Evolutionary conservation across 768 basidiomycete species (phyloP), one percentile per base, ranked within the genome.

Genomic region (Tylopilus balloui): DNA sequence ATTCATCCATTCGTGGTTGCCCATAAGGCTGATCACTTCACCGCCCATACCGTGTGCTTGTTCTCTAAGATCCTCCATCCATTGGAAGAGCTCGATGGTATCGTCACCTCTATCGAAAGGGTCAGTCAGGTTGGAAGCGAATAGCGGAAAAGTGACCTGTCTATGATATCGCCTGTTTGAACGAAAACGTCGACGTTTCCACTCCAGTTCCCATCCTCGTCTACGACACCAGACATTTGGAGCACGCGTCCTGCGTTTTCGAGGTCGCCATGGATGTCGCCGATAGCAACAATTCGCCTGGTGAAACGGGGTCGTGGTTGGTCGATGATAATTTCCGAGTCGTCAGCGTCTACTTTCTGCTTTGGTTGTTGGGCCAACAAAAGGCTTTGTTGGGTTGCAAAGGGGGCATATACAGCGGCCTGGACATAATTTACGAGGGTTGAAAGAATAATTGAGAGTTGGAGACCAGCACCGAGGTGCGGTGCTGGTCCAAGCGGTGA

Each of bases 1-100:
- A 56, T 94, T 94, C 92, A 97, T 96, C 75, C 86, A 84, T 66
- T 98, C 96, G 57, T 99, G 96, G 65, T 99, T 99, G 21, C 96
- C 96, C 28, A 97, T 71, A 47, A 90, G 77, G 12, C 79, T 83
- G 27, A 95, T 62, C 13, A 99, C 76, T 4, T 74, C 77, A 2
- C 90, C 93, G 4, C 91, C 91, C 13, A 67, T 71, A 0, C 70
- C 68, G 4, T 67, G 67, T 1, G 95, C 94, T 65, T 97, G 83
- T 8, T 70, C 77, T 21, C 94, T 81, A 7, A 99, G 75, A 32
- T 70, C 70, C 50, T 94, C 92, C 84, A 98, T 89, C 79, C 86
- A 84, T 24, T 72, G 60, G 66, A 89, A 98, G 10, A 98, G 73
- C 34, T 78, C 75, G 45, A 95, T 90, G 0, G 93, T 95, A 68